Evolutionary conservation across 2,329 filamentous ascomycete species (phyloP).

Genomic region (Colletotrichum sp.): DNA sequence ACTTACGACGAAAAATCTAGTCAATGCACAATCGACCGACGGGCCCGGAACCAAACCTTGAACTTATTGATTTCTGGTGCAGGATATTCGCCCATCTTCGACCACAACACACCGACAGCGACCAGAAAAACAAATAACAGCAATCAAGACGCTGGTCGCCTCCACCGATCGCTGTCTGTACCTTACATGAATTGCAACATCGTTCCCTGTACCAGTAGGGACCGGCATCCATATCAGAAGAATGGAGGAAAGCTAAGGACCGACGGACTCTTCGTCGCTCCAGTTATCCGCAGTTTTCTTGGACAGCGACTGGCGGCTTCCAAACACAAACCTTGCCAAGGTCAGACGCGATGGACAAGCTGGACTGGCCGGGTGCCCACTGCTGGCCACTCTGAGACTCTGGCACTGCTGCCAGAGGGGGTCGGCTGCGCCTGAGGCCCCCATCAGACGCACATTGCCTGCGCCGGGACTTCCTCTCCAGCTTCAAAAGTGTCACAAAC

Average conservation of each 20-base stretch:
- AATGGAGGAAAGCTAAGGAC: background rate
- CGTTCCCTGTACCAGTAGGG: background rate
- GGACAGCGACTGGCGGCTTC: background rate
- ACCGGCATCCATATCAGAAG: background rate
- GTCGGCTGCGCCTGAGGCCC: background rate
- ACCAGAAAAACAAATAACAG: conserved; percentile 7
- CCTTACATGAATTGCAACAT: conserved; percentile 12
- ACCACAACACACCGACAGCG: background rate
- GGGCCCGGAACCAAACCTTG: conserved; percentile 1
- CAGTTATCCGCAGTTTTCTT: background rate
- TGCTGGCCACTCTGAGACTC: background rate
- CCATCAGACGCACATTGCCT: background rate
- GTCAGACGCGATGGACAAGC: background rate
- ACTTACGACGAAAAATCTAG: background rate
- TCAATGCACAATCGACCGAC: background rate
- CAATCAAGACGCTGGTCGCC: background rate
- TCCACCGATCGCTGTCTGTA: conserved; percentile 2
- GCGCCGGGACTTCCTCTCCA: conserved; percentile 1
- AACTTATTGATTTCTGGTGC: background rate
- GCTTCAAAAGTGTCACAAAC: conserved; percentile 7
- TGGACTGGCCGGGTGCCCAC: background rate
- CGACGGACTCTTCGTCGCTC: conserved; percentile 2
- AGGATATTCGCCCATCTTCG: background rate
- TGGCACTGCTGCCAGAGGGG: background rate
- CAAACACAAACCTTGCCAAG: conserved; percentile 7